Percentiles rank a stretch among this genome's conserved stretches.
Conservation (phyloP, 2,329 filamentous ascomycete genomes). For the Penicillium thymicola region DNA sequence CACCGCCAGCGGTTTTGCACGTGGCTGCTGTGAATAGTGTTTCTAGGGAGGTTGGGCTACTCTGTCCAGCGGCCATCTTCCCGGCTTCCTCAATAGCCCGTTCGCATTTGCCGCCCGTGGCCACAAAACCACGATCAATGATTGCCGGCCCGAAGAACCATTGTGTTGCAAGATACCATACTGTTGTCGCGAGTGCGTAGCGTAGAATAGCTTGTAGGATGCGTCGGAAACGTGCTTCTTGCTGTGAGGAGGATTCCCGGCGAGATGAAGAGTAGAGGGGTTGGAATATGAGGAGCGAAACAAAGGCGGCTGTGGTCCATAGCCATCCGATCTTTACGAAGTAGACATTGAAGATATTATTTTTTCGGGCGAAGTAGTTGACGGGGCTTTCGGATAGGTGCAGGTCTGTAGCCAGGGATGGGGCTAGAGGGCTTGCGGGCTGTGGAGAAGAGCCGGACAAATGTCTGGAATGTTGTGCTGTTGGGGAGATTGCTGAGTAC, state of each 20-base stretch:
- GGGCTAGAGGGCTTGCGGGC: slow-evolving; percentile 55
- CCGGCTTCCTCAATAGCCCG: slow-evolving; percentile 50
- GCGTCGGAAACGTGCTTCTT: slow-evolving; percentile 38
- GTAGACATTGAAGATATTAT: slow-evolving; percentile 84
- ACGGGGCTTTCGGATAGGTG: slow-evolving; percentile 31
- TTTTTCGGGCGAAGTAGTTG: slow-evolving; percentile 87
- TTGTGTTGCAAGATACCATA: slow-evolving; percentile 87
- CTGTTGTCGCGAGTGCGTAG: slow-evolving; percentile 68
- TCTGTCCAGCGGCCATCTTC: slow-evolving; percentile 11
- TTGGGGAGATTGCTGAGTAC: slow-evolving; percentile 74
- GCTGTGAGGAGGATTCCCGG: slow-evolving; percentile 21
- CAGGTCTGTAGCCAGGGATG: slow-evolving; percentile 31
- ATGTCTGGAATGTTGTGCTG: slow-evolving; percentile 50
- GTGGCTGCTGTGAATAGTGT: slow-evolving; percentile 68
- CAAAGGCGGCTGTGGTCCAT: slow-evolving; percentile 78
- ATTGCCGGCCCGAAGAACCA: slow-evolving; percentile 93
- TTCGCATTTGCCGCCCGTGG: slow-evolving; percentile 83
- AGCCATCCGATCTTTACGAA: slow-evolving; percentile 97
- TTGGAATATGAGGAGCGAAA: slow-evolving; percentile 66
- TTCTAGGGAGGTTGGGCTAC: slow-evolving; percentile 35
- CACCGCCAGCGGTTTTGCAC: slow-evolving; percentile 77
- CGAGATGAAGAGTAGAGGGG: slow-evolving; percentile 52
- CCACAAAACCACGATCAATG: slow-evolving; percentile 84
- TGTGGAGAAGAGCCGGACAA: slow-evolving; percentile 27
- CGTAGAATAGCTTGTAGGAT: slow-evolving; percentile 61